Percentiles rank a stretch among this genome's conserved stretches.
Evolutionary conservation across 2,329 filamentous ascomycete genomes (phyloP).

Genomic region (Hypoxylon sp.): DNA sequence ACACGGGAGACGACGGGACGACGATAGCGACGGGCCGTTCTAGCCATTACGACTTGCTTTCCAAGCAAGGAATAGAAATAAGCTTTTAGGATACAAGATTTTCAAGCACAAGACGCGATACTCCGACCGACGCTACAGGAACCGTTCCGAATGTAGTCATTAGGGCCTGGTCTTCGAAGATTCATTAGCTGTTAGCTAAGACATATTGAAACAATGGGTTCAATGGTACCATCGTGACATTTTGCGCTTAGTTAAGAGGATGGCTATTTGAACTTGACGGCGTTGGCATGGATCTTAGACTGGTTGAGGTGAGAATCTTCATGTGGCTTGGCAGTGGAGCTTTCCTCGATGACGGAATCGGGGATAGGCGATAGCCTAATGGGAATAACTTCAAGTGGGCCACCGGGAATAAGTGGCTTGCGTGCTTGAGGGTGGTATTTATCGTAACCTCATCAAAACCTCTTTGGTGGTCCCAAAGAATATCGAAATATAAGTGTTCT

Average conservation of each 20-base stretch:
- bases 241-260: not conserved
- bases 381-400: slow-evolving; percentile 27
- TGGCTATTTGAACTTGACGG: not conserved
- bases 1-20: slow-evolving; percentile 25
- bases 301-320: slow-evolving; percentile 7
- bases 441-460: slow-evolving; percentile 26
- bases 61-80: slow-evolving; percentile 8
- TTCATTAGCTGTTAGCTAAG: not conserved
- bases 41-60: slow-evolving; percentile 16
- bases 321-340: slow-evolving; percentile 34
- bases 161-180: not conserved
- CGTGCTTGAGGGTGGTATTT: slow-evolving; percentile 27
- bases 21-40: slow-evolving; percentile 32
- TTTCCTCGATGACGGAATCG: slow-evolving; percentile 32
- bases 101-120: not conserved
- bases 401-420: slow-evolving; percentile 29
- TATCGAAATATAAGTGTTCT: slow-evolving; percentile 8
- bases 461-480: slow-evolving; percentile 13
- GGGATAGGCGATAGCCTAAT: slow-evolving; percentile 37
- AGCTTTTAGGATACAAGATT: slow-evolving; percentile 6
- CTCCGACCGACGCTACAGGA: not conserved
- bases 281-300: not conserved
- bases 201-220: not conserved
- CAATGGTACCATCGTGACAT: not conserved
- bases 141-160: slow-evolving; percentile 1